Evolutionary conservation across 495 filamentous ascomycete species (phyloP), one percentile per base, ranked within the genome.

Genomic region (Penicillium macrosclerotiorum): DNA sequence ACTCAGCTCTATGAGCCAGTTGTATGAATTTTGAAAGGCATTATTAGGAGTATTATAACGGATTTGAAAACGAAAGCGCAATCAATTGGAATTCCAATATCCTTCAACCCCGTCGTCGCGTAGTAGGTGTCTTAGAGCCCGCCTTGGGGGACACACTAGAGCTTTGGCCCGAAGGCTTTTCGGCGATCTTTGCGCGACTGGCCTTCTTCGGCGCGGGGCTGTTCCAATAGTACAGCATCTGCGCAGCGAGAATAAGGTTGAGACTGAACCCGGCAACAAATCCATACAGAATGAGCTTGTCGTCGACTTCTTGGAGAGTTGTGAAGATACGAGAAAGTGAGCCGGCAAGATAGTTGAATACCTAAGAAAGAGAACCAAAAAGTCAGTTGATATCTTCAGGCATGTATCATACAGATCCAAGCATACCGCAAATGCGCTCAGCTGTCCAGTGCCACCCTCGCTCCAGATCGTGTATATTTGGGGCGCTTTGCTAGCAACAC

Each of bases 151-250:
- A 64, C 1, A 49, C 61, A 5, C 76, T 69, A 14, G 72, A 67
- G 48, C 62, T 69, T 39, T 62, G n/a, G 48, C 56, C n/a, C 51
- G 42, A 18, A 55, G 60, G 8, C 52, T 65, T 58, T 36, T 65
- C 68, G 30, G 52, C 58, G 20, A 55, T 41, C 49, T 74, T 68
- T 32, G 61, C 64, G 43, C 62, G 59, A 54, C 75, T 62, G 63
- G 77, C 45, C 69, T 63, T 55, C 33, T 64, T 59, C 54, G 62
- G 55, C 43, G 67, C 59, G 5, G 76, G 80, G 46, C 78, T 75
- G 57, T 95, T 95, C 93, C 93, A 98, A 73, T 96, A 97, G 69
- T 90, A 96, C 8, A 92, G 64, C 90, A 97, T 95, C 75, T 98
- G 93, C 35, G 72, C 69, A 3, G 89, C 93, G 45, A 97, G 72